Base-by-base conservation (phyloP, 2,329 filamentous ascomycete species). In the Talaromyces pinophilus region DNA sequence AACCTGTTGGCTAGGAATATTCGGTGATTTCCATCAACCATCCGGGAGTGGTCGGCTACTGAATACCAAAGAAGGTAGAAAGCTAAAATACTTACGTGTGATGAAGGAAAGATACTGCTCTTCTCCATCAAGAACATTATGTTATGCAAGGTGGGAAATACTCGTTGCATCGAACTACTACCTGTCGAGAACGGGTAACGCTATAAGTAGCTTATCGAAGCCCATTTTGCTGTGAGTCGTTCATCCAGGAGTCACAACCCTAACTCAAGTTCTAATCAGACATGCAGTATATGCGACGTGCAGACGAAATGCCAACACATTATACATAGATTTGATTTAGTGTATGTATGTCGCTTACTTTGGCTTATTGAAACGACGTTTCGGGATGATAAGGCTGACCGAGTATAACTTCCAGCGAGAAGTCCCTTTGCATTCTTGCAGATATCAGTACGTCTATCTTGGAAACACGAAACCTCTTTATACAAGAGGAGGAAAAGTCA, bases 241-340 rank as follows among this genome's bases (percentile, higher is more conserved):
- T 28, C 22, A 11, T 4, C 5, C 2, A 35, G 2, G 5, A 5
- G 5, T n/a, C 19, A 19, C 10, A 10, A 17, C 6, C 25, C 25
- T 40, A 28, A n/a, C 11, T 10, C 10, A 13, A 17, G 30, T 42
- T 13, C 22, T 63, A 22, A 62, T 13, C 7, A 54, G 46, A 15
- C 6, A 33, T n/a, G 8, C 17, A 54, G 50, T n/a, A 28, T 54
- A 62, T 62, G 60, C 25, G 60, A 62, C 11, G 19, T 62, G 46
- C 60, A 62, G 30, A 48, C 46, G 22, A 54, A 44, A n/a, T 63
- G 17, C 5, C 61, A 54, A n/a, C 35, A 48, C n/a, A 17, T 40
- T 10, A 62, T 62, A 8, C 46, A 62, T 62, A 40, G 42, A 46
- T 62, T 54, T 40, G 46, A 54, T 62, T 42, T 62, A 54, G 60